A percentile compares a stretch with the other conserved stretches of the same genome.
phyloP scores from a whole-genome alignment of 306 rosid genomes.

The Cicer judaicum region DNA sequence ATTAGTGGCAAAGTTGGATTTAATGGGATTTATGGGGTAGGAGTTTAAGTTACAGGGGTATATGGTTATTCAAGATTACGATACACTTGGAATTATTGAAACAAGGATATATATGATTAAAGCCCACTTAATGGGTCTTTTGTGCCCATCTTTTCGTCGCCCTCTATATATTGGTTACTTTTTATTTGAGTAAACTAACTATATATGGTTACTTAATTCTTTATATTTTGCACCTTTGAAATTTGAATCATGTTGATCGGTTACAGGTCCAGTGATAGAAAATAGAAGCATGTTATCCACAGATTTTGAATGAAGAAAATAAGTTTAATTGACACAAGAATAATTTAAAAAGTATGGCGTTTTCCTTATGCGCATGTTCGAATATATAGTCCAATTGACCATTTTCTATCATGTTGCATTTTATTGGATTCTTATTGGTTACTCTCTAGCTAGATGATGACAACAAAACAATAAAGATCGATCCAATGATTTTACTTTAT shows the following conservation, averaged over 20 bases:
- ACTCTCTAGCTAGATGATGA: no score
- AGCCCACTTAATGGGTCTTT: not conserved
- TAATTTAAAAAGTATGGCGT: not conserved
- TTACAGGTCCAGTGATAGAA: not conserved
- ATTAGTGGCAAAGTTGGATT: no score
- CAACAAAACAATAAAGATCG: no score
- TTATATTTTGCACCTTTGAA: conserved; percentile 5
- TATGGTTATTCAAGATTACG: no score
- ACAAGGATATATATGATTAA: not conserved
- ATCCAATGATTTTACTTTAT: no score
- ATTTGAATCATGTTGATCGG: not conserved
- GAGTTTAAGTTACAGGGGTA: no score
- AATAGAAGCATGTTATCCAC: conserved; percentile 6
- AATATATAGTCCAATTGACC: not conserved
- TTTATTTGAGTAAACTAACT: no score
- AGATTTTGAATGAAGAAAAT: not conserved
- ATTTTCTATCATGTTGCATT: no score
- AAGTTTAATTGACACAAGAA: not conserved
- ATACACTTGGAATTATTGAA: not conserved
- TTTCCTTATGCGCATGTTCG: not conserved
- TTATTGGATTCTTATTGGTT: no score
- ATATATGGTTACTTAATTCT: not conserved
- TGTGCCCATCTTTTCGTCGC: not conserved
- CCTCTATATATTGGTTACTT: not conserved
- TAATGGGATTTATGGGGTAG: no score